phyloP scores from a whole-genome alignment of 2,329 filamentous ascomycete genomes.

The Penicillium sp. region DNA sequence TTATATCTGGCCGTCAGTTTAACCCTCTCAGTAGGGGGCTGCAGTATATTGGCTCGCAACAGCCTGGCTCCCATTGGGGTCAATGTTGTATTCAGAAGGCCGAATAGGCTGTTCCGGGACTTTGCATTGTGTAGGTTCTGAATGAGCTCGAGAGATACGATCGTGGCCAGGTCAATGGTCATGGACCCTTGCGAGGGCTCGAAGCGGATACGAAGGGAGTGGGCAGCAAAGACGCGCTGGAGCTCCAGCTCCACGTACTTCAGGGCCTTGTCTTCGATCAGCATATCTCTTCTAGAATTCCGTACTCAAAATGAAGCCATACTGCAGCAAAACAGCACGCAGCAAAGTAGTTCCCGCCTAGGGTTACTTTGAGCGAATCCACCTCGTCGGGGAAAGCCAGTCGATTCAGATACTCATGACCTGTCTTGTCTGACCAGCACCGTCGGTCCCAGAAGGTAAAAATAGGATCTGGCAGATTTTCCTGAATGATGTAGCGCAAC shows the following conservation, averaged over 20 bases:
- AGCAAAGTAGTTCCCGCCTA: slow-evolving; percentile 81
- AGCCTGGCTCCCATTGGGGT: slow-evolving; percentile 88
- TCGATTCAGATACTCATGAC: slow-evolving; percentile 72
- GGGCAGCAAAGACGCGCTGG: slow-evolving; percentile 65
- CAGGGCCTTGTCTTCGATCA: slow-evolving; percentile 57
- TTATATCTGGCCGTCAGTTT: slow-evolving; percentile 73
- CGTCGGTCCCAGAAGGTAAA: slow-evolving; percentile 68
- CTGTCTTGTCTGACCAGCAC: slow-evolving; percentile 77
- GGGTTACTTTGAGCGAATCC: slow-evolving; percentile 73
- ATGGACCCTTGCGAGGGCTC: slow-evolving; percentile 87
- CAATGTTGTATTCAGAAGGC: slow-evolving; percentile 75
- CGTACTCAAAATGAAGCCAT: slow-evolving; percentile 35
- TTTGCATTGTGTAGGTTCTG: slow-evolving; percentile 77
- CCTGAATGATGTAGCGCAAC: slow-evolving; percentile 69
- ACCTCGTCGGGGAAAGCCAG: slow-evolving; percentile 78
- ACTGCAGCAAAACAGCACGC: slow-evolving; percentile 84
- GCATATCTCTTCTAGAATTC: slow-evolving; percentile 5
- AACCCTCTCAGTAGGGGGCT: slow-evolving; percentile 72
- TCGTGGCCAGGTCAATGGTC: slow-evolving; percentile 90
- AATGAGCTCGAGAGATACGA: slow-evolving; percentile 82
- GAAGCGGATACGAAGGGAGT: slow-evolving; percentile 82
- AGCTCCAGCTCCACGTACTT: slow-evolving; percentile 75
- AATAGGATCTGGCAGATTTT: slow-evolving; percentile 63
- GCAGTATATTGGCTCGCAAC: slow-evolving; percentile 79
- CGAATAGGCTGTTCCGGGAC: slow-evolving; percentile 79